phyloP scores from a whole-genome alignment of 305 asterid genomes.

The Rubia tinctorum region DNA sequence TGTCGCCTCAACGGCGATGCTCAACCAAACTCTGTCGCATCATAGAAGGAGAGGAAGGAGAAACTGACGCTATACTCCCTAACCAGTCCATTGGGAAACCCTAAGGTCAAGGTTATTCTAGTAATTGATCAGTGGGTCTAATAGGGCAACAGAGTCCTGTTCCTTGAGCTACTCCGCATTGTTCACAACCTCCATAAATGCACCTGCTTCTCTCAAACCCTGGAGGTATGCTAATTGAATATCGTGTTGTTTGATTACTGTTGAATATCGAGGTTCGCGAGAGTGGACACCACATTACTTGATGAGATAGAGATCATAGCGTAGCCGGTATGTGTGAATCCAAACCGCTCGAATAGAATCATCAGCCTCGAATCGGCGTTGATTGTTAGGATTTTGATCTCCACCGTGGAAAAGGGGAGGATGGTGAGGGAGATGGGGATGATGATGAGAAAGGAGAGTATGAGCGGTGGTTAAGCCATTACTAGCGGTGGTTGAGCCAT shows the following conservation, averaged over 20 bases:
- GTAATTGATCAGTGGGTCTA: slow-evolving; percentile 3
- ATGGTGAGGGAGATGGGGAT: slow-evolving; percentile 29
- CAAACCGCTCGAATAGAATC: slow-evolving; percentile 93
- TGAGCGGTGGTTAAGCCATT: slow-evolving; percentile 48
- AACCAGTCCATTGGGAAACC: slow-evolving; percentile 81
- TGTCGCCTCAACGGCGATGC: neutral
- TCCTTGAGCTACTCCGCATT: slow-evolving; percentile 1
- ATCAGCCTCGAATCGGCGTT: slow-evolving; percentile 61
- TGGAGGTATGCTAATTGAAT: neutral
- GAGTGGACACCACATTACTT: slow-evolving; percentile 57
- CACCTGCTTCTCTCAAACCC: neutral
- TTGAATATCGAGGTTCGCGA: slow-evolving; percentile 34
- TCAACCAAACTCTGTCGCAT: slow-evolving; percentile 8
- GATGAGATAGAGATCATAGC: slow-evolving; percentile 23
- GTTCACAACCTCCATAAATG: slow-evolving; percentile 9
- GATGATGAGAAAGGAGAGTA: slow-evolving; percentile 17
- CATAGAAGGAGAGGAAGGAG: slow-evolving; percentile 4
- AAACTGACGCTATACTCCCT: slow-evolving; percentile 42
- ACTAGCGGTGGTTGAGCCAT: slow-evolving; percentile 47
- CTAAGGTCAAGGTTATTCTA: slow-evolving; percentile 21
- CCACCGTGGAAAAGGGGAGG: slow-evolving; percentile 42
- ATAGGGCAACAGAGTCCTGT: slow-evolving; percentile 1
- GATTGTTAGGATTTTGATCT: slow-evolving; percentile 73
- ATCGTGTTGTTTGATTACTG: neutral
- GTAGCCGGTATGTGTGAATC: slow-evolving; percentile 88